Evolutionary conservation across 805 yeast genomes (phyloP).

Genomic region (Metschnikowia reukaufii): DNA sequence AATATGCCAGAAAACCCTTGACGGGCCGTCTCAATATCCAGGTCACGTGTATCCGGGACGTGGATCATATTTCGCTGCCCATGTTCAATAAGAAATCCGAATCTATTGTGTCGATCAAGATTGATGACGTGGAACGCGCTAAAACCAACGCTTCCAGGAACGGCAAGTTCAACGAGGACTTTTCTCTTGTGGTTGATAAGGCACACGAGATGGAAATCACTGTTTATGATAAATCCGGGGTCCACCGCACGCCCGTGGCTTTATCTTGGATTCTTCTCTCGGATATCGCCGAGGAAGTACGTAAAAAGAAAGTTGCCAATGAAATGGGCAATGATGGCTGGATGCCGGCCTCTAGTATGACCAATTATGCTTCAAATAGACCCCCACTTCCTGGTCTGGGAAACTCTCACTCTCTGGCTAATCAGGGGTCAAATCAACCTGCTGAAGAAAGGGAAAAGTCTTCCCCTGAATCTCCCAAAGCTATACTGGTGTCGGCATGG

Average conservation of each 20-base stretch:
- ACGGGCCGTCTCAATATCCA: constrained; percentile 76
- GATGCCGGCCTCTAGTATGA: constrained; percentile 73
- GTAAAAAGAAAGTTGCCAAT: constrained; percentile 76
- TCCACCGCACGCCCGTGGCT: constrained; percentile 78
- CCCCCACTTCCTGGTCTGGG: constrained; percentile 6
- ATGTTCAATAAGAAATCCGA: constrained; percentile 78
- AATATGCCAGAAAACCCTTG: constrained; percentile 76
- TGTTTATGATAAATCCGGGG: constrained; percentile 77
- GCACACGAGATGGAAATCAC: constrained; percentile 91
- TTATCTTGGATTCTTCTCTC: constrained; percentile 86
- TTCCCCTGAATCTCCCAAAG: constrained; percentile 13
- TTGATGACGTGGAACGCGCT: constrained; percentile 85
- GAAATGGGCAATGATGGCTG: constrained; percentile 76
- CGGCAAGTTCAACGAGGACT: constrained; percentile 83
- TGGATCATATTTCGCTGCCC: constrained; percentile 89
- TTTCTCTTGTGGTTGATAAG: constrained; percentile 76
- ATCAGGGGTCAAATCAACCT: background rate
- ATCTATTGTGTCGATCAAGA: constrained; percentile 69
- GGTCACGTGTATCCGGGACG: constrained; percentile 79
- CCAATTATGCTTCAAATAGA: constrained; percentile 3
- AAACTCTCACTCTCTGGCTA: constrained; percentile 5
- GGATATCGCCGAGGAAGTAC: constrained; percentile 91
- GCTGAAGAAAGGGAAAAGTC: background rate
- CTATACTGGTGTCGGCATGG: constrained; percentile 71
- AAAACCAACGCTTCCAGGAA: constrained; percentile 71